A percentile compares a stretch with the other conserved stretches of the same genome.
Conservation (phyloP, 2,329 filamentous ascomycete species). For the Stagonosporopsis cucurbitacearum region DNA sequence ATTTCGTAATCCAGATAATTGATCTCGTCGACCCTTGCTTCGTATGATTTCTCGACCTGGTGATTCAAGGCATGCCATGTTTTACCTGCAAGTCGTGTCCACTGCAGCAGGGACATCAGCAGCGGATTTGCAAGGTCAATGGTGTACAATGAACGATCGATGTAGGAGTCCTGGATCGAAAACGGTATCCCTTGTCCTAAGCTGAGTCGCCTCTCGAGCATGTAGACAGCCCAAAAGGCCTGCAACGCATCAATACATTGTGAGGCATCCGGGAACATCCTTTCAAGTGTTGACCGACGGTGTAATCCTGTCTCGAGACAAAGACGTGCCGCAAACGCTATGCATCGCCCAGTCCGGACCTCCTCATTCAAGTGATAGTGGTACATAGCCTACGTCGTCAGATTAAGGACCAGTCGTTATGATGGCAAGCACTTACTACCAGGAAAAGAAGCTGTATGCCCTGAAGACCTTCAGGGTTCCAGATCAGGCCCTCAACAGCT, state of each 20-base stretch:
- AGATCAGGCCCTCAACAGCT: constrained; percentile 18
- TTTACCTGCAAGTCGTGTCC: constrained; percentile 19
- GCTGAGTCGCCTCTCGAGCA: constrained; percentile 18
- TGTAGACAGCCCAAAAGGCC: constrained; percentile 22
- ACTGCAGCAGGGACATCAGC: constrained; percentile 11
- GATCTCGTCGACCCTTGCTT: constrained; percentile 13
- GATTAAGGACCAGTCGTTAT: neutral
- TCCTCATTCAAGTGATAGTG: constrained; percentile 21
- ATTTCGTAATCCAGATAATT: constrained; percentile 17
- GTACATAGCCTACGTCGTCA: constrained; percentile 18
- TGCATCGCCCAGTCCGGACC: constrained; percentile 18
- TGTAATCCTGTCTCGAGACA: constrained; percentile 19
- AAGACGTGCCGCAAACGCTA: constrained; percentile 17
- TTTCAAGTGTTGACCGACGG: constrained; percentile 15
- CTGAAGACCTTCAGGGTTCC: constrained; percentile 19
- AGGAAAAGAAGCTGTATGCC: constrained; percentile 20
- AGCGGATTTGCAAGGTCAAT: constrained; percentile 12
- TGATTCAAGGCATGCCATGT: constrained; percentile 20
- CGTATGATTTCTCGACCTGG: constrained; percentile 11
- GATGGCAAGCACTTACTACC: constrained; percentile 2
- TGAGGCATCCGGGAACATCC: constrained; percentile 8
- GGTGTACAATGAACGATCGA: constrained; percentile 14
- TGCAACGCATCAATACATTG: constrained; percentile 15
- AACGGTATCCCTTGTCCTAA: constrained; percentile 21
- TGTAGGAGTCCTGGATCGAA: constrained; percentile 20